Conservation (phyloP, 495 filamentous ascomycete species). For the Annulohypoxylon bovei region DNA sequence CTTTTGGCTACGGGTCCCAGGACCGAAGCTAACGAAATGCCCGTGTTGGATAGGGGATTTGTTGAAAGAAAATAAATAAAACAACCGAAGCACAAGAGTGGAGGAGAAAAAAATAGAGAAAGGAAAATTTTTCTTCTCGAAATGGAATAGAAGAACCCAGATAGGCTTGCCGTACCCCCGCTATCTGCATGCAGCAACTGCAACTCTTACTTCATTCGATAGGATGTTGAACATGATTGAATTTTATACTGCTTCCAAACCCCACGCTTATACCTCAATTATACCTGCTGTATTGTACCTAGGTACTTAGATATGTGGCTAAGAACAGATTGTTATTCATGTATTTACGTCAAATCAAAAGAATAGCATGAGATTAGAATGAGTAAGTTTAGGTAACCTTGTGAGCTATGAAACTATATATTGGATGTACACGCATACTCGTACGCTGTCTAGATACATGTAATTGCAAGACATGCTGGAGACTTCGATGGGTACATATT, state of each 20-base stretch:
- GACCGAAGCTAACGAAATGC: constrained; percentile 27
- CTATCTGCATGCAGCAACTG: constrained; percentile 18
- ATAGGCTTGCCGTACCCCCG: constrained; percentile 15
- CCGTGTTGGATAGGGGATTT: constrained; percentile 12
- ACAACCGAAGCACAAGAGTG: constrained; percentile 20
- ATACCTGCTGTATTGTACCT: too few species aligned
- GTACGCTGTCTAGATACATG: not conserved
- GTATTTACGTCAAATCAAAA: not conserved
- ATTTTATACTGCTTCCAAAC: not conserved
- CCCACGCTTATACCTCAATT: not conserved
- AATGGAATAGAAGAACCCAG: constrained; percentile 13
- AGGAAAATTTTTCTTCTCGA: constrained; percentile 17
- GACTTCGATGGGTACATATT: not conserved
- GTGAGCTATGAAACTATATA: not conserved
- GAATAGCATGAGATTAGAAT: not conserved
- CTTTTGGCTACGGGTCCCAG: constrained; percentile 30
- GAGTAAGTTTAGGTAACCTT: not conserved
- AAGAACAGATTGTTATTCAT: not conserved
- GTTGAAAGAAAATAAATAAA: constrained; percentile 2
- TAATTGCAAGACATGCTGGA: not conserved
- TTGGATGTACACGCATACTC: not conserved
- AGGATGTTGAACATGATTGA: not conserved
- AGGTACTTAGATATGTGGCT: not conserved
- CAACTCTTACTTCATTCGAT: not conserved
- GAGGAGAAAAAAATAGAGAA: constrained; percentile 30